Evolutionary conservation across 139 green algal species (phyloP).

Genomic region (Picochlorum sp.): DNA sequence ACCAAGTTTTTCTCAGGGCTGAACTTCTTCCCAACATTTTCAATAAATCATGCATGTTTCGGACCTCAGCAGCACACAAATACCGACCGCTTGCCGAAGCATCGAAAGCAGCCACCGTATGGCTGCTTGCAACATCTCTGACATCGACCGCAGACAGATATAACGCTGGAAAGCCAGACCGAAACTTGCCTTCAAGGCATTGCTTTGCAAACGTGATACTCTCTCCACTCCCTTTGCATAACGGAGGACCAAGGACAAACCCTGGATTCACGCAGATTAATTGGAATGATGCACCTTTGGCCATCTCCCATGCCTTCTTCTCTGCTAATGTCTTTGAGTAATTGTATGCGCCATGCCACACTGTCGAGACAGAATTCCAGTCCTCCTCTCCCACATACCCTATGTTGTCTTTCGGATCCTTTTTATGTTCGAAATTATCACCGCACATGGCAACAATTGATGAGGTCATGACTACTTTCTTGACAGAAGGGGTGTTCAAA

Average conservation of each 20-base stretch:
- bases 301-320: slow-evolving; percentile 49
- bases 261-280: slow-evolving; percentile 64
- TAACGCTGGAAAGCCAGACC: slow-evolving; percentile 1
- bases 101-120: slow-evolving; percentile 34
- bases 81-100: slow-evolving; percentile 31
- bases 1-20: slow-evolving; percentile 23
- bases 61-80: slow-evolving; percentile 24
- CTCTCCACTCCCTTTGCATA: slow-evolving; percentile 7
- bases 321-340: slow-evolving; percentile 68
- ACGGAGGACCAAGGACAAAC: slow-evolving; percentile 56
- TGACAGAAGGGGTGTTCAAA: slow-evolving; percentile 31
- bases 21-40: slow-evolving; percentile 19
- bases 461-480: slow-evolving; percentile 57
- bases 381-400: slow-evolving; percentile 56
- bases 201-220: slow-evolving; percentile 27
- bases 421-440: slow-evolving; percentile 17
- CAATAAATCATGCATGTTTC: slow-evolving; percentile 3
- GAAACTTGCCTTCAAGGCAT: slow-evolving; percentile 36
- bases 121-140: slow-evolving; percentile 31
- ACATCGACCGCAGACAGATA: slow-evolving; percentile 37
- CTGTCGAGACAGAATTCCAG: slow-evolving; percentile 58
- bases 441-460: slow-evolving; percentile 48
- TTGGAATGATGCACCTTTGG: slow-evolving; percentile 40
- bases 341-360: slow-evolving; percentile 54
- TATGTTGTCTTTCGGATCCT: neutral